Conservation (phyloP, 2,329 filamentous ascomycete genomes). For the Hypoxylon sp. region DNA sequence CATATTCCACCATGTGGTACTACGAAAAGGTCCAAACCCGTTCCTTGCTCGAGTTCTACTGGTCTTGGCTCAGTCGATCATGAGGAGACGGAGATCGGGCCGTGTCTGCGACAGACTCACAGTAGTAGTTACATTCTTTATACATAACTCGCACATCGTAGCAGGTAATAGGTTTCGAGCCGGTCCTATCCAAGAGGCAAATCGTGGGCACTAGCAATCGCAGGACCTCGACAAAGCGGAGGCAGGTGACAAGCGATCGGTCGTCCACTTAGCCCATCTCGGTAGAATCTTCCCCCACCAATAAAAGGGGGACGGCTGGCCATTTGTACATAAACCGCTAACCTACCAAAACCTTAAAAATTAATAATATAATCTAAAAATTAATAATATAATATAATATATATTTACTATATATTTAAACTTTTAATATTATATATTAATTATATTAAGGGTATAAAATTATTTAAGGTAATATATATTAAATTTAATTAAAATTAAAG, state of each 20-base stretch:
- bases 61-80: conserved; percentile 20
- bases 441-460: too few species aligned
- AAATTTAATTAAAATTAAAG: too few species aligned
- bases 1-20: conserved; percentile 20
- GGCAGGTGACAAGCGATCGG: conserved; percentile 27
- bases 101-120: conserved; percentile 44
- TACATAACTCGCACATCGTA: conserved; percentile 24
- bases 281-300: conserved; percentile 53
- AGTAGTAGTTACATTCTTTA: conserved; percentile 6
- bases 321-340: too few species aligned
- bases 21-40: conserved; percentile 15
- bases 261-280: conserved; percentile 26
- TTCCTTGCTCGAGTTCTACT: conserved; percentile 10
- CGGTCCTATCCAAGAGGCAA: conserved; percentile 13
- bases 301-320: too few species aligned
- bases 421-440: too few species aligned
- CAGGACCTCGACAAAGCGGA: conserved; percentile 10
- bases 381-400: too few species aligned
- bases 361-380: too few species aligned
- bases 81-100: conserved; percentile 45
- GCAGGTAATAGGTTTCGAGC: conserved; percentile 4
- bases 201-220: conserved; percentile 8
- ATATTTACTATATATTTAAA: too few species aligned
- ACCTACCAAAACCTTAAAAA: too few species aligned
- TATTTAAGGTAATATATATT: too few species aligned